Conservation (phyloP, 768 basidiomycete species). For the Trametes cubensis region DNA sequence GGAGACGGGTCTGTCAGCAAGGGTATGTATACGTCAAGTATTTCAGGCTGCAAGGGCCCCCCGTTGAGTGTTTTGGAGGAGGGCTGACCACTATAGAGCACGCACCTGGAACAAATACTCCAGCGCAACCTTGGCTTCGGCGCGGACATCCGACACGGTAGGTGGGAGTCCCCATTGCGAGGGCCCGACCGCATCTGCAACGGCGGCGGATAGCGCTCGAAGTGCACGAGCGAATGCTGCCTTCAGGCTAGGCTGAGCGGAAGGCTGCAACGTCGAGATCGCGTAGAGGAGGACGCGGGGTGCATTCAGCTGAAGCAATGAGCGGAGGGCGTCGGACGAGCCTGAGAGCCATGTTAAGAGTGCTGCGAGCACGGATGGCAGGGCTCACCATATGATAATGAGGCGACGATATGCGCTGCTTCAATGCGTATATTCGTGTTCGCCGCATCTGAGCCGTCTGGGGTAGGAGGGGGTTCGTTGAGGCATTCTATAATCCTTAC, state of each 20-base stretch:
- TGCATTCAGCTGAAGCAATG: slow-evolving; percentile 59
- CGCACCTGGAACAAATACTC: slow-evolving; percentile 63
- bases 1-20: slow-evolving; percentile 50
- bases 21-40: slow-evolving; percentile 69
- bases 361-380: background rate
- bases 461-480: slow-evolving; percentile 42
- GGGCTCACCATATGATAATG: slow-evolving; percentile 64
- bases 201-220: slow-evolving; percentile 56
- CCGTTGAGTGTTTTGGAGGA: background rate
- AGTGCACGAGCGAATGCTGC: slow-evolving; percentile 67
- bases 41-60: slow-evolving; percentile 47
- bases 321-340: slow-evolving; percentile 60
- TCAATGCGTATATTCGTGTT: slow-evolving; percentile 64
- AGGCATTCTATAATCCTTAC: slow-evolving; percentile 65
- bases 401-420: slow-evolving; percentile 74
- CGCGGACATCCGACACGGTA: slow-evolving; percentile 39
- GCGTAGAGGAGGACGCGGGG: slow-evolving; percentile 65
- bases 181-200: slow-evolving; percentile 72
- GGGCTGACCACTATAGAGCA: background rate
- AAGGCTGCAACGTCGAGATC: slow-evolving; percentile 49
- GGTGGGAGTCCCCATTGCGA: slow-evolving; percentile 66
- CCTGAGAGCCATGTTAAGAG: slow-evolving; percentile 40
- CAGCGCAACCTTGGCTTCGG: slow-evolving; percentile 59
- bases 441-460: slow-evolving; percentile 39
- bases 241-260: slow-evolving; percentile 45